These are phyloP conservation scores for Entomortierella beljakovae DNA, from an alignment of 192 early-diverging fungal species.

Conservation along the genomic window DNA sequence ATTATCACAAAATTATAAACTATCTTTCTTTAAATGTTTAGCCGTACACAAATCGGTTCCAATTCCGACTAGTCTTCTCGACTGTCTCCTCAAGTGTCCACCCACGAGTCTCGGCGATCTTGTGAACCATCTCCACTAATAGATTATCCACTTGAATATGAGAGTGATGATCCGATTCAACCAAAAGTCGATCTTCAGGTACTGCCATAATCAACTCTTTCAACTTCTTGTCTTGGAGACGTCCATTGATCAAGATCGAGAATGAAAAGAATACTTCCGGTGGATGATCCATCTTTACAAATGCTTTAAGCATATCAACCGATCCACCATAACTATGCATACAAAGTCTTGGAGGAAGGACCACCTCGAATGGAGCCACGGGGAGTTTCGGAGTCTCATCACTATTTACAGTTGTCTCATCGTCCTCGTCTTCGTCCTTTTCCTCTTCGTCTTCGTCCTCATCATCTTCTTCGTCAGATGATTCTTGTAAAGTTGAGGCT, in stretches of 20 bases:
- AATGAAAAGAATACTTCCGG: slow-evolving; percentile 81
- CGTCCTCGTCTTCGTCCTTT: slow-evolving; percentile 11
- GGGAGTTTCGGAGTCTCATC: background rate
- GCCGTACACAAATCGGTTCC: slow-evolving; percentile 55
- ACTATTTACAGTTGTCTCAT: background rate
- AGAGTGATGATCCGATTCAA: slow-evolving; percentile 86
- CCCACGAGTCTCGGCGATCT: slow-evolving; percentile 68
- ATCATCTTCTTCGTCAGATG: slow-evolving; percentile 52
- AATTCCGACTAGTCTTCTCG: slow-evolving; percentile 61
- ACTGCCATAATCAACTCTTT: slow-evolving; percentile 74
- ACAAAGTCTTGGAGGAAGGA: slow-evolving; percentile 78
- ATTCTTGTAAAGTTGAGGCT: slow-evolving; percentile 44
- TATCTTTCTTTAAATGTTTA: background rate
- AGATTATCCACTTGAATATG: slow-evolving; percentile 62
- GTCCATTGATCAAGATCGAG: slow-evolving; percentile 80
- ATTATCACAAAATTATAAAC: too few species aligned
- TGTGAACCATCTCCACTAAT: slow-evolving; percentile 62
- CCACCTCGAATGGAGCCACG: slow-evolving; percentile 11
- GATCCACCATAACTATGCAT: slow-evolving; percentile 91
- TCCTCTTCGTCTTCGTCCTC: slow-evolving; percentile 46
- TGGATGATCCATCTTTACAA: slow-evolving; percentile 52
- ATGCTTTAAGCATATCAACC: slow-evolving; percentile 70
- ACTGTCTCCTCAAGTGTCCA: slow-evolving; percentile 68
- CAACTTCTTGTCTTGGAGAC: slow-evolving; percentile 64
- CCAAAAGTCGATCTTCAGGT: slow-evolving; percentile 81